Evolutionary conservation across 805 yeast genomes (phyloP).

Genomic region (Barnettozyma pratensis): DNA sequence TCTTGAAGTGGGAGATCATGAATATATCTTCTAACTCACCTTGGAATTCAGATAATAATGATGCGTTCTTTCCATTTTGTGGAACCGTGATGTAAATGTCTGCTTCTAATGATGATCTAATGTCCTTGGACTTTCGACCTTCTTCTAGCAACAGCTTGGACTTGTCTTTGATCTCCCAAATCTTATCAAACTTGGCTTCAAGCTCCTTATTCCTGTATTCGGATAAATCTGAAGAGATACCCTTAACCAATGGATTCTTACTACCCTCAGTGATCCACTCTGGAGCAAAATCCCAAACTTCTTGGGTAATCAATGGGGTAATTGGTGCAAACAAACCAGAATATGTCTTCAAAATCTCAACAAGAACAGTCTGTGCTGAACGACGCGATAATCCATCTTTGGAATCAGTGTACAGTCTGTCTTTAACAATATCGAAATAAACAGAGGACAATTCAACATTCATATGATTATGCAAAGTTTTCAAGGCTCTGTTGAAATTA

Average conservation of each 20-base stretch:
- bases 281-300: conserved; percentile 67
- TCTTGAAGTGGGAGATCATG: conserved; percentile 56
- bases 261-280: conserved; percentile 17
- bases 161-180: conserved; percentile 45
- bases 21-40: conserved; percentile 51
- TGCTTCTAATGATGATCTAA: conserved; percentile 57
- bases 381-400: conserved; percentile 43
- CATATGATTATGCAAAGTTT: conserved; percentile 64
- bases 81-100: conserved; percentile 34
- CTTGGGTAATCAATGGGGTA: conserved; percentile 80
- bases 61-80: conserved; percentile 11
- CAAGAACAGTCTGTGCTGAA: conserved; percentile 60
- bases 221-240: conserved; percentile 11
- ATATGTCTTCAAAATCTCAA: conserved; percentile 54
- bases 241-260: conserved; percentile 16
- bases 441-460: conserved; percentile 72
- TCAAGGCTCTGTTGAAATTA: conserved; percentile 68
- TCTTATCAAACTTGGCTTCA: conserved; percentile 36
- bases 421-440: conserved; percentile 85
- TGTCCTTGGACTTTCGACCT: conserved; percentile 44
- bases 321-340: conserved; percentile 73
- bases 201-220: conserved; percentile 29
- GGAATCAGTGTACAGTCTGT: conserved; percentile 71
- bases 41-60: conserved; percentile 18
- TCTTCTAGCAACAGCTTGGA: conserved; percentile 49